Base-by-base conservation (phyloP, 2,329 filamentous ascomycete species). In the Mycocentrospora acerina region DNA sequence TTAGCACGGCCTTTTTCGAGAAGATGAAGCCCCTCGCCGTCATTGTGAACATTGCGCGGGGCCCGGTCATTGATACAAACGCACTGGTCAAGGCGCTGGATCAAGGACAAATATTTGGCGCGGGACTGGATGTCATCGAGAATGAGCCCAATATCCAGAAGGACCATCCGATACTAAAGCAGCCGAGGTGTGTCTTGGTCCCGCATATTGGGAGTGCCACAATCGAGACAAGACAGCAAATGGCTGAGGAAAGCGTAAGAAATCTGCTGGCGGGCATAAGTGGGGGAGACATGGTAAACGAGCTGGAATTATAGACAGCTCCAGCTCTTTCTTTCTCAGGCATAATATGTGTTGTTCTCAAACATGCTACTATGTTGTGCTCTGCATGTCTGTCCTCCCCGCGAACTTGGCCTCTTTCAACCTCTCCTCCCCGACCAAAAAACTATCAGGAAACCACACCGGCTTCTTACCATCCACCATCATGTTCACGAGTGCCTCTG, bases 151-250 rank as follows among this genome's bases (percentile, higher is more conserved):
- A 70, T 33, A 70, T 74, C 32, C 41, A 45, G n/a, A 51, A 46
- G 7, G 68, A 81, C 44, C 66, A 71, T 6, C 77, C 74, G 0
- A 60, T 76, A 22, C 44, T 78, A 32, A 69, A 68, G 26, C 66
- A 77, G 40, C 64, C 68, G 39, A 71, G 75, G 31, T 71, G 68
- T 24, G 76, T 81, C 49, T 55, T 81, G 42, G 59, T 81, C 35
- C 79, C 79, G 30, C 79, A 82, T 52, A 77, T 82, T 48, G 79
- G 79, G 3, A 80, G 77, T 2, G 72, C 70, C 34, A 81, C 77
- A 3, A 74, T 73, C 51, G 78, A 81, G 61, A 80, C 77, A 4
- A 75, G 80, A 31, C 54, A 71, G 52, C 74, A 79, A 35, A 82
- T 81, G 78, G 79, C 80, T 55, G 57, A 76, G 31, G 62, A 81